Evolutionary conservation across 257 asterid species (phyloP).

Genomic region (Echites panduratus): DNA sequence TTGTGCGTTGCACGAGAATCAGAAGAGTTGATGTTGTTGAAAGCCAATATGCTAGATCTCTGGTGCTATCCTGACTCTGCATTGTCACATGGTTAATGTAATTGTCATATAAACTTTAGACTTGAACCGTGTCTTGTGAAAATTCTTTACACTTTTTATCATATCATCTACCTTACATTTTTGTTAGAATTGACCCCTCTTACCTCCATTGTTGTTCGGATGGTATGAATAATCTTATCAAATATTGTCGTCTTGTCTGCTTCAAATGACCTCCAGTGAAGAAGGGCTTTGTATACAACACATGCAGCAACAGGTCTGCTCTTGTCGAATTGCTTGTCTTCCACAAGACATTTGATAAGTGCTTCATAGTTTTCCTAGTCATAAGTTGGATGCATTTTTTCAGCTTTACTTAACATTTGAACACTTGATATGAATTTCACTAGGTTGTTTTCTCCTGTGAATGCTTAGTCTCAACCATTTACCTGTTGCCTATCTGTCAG

Average conservation of each 20-base stretch:
- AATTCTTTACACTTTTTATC: background rate
- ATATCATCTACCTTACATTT: background rate
- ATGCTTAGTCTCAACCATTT: conserved; percentile 20
- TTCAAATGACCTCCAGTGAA: conserved; percentile 93
- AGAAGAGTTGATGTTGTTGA: conserved; percentile 81
- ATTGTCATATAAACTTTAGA: conserved; percentile 2
- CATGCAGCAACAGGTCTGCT: conserved; percentile 82
- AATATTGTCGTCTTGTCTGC: conserved; percentile 81
- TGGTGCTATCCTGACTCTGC: conserved; percentile 58
- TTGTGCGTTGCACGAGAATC: conserved; percentile 74
- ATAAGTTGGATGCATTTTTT: background rate
- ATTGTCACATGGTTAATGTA: conserved; percentile 9
- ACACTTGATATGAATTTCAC: background rate
- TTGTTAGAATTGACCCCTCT: conserved; percentile 1
- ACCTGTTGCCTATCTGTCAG: conserved; percentile 90
- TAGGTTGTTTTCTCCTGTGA: background rate
- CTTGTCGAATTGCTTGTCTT: conserved; percentile 69
- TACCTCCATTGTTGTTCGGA: conserved; percentile 88
- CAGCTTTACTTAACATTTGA: background rate
- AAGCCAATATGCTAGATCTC: conserved; percentile 81
- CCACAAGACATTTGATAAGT: conserved; percentile 69
- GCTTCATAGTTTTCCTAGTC: conserved; percentile 80
- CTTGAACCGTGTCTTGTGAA: conserved; percentile 2
- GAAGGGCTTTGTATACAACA: conserved; percentile 60
- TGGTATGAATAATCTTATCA: conserved; percentile 75